These are phyloP conservation scores for Globisporangium ultimum DNA, from an alignment of 352 stramenopile species.

Conservation along the genomic window DNA sequence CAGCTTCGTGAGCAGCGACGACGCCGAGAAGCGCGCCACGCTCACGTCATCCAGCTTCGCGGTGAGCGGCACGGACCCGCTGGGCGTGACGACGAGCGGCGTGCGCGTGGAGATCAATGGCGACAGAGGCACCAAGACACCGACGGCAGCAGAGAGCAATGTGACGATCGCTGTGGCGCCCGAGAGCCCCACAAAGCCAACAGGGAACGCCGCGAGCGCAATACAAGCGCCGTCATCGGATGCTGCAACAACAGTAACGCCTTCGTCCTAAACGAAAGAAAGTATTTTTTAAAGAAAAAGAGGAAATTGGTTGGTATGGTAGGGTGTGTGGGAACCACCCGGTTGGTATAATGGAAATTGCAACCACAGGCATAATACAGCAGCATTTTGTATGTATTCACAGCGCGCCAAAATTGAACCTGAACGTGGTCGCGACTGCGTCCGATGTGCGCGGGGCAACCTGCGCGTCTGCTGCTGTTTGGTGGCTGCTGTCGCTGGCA, in stretches of 20 bases:
- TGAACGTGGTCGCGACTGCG: constrained; percentile 4
- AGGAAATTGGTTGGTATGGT: too few species aligned
- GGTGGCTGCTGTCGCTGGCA: not conserved
- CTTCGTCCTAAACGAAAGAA: too few species aligned
- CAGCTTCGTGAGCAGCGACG: constrained; percentile 17
- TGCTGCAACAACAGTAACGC: too few species aligned
- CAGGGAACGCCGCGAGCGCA: too few species aligned
- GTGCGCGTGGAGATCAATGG: not conserved
- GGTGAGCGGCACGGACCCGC: too few species aligned
- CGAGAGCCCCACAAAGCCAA: too few species aligned
- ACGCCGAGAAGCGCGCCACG: constrained; percentile 20
- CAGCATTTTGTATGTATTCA: not conserved
- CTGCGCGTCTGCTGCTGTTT: not conserved
- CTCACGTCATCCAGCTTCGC: constrained; percentile 13
- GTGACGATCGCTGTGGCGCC: not conserved
- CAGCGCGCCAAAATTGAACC: constrained; percentile 10
- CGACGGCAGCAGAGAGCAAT: not conserved
- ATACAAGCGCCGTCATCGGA: too few species aligned
- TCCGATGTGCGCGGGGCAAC: not conserved
- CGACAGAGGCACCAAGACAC: too few species aligned
- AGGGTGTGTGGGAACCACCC: too few species aligned
- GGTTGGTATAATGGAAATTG: too few species aligned
- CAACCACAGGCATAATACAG: too few species aligned
- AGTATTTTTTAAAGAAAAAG: too few species aligned
- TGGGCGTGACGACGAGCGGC: constrained; percentile 6